Conservation (phyloP, 331 rosid genomes). For the Stylosanthes scabra region DNA sequence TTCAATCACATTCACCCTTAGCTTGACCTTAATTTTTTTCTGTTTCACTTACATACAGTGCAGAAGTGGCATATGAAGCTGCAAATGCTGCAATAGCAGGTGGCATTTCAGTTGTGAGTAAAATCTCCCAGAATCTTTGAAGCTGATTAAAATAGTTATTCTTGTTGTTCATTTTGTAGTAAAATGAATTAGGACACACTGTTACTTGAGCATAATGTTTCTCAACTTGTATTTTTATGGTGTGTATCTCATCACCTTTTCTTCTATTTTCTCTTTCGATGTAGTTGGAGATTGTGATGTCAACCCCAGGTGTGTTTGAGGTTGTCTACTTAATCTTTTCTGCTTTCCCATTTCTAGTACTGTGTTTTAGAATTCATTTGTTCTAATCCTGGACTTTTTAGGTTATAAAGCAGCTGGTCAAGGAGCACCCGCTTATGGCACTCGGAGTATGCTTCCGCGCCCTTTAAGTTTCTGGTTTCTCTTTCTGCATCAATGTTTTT, state of each 20-base stretch:
- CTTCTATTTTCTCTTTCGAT: conserved; percentile 42
- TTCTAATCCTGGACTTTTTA: conserved; percentile 41
- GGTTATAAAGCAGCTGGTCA: conserved; percentile 78
- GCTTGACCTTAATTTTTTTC: conserved; percentile 30
- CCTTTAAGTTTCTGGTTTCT: conserved; percentile 26
- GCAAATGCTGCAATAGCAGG: conserved; percentile 85
- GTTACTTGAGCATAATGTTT: conserved; percentile 15
- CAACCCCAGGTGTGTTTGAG: conserved; percentile 94
- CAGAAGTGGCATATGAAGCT: conserved; percentile 84
- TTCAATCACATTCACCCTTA: too few species aligned
- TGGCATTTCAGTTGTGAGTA: conserved; percentile 83
- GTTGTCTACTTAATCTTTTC: conserved; percentile 53
- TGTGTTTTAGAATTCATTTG: conserved; percentile 33
- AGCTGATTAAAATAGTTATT: conserved; percentile 15
- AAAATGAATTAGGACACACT: not conserved
- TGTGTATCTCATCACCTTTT: conserved; percentile 42
- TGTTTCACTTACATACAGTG: conserved; percentile 50
- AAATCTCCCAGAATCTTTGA: not conserved
- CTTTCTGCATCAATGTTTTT: conserved; percentile 6
- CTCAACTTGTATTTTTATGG: conserved; percentile 18
- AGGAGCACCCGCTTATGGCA: conserved; percentile 68
- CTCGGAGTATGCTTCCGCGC: conserved; percentile 62
- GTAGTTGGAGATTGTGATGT: conserved; percentile 89
- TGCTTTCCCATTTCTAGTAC: conserved; percentile 17
- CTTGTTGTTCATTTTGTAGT: conserved; percentile 1